These are phyloP conservation scores for Chloris gayana DNA, from an alignment of 176 grass and related monocot species.

Conservation along the genomic window DNA sequence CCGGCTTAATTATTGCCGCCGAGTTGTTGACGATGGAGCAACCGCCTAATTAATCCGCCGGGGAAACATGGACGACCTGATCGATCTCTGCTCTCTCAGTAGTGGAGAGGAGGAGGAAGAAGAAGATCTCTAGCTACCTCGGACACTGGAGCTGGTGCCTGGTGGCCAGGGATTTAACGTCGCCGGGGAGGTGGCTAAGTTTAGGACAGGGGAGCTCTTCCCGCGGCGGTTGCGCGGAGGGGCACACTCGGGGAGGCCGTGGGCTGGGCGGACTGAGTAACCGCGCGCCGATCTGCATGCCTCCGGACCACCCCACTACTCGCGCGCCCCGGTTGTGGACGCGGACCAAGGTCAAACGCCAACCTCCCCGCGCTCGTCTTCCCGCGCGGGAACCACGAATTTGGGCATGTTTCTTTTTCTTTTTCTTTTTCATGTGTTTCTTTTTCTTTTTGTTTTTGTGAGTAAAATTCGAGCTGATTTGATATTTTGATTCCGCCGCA, in stretches of 20 bases:
- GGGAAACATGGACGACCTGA: not conserved
- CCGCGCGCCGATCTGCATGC: slow-evolving; percentile 4
- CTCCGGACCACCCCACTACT: not conserved
- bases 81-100: not conserved
- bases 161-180: not conserved
- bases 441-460: no score
- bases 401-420: no score
- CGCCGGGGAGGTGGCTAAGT: slow-evolving; percentile 19
- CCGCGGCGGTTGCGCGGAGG: slow-evolving; percentile 30
- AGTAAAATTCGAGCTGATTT: no score
- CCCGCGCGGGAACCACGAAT: no score
- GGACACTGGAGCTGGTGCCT: not conserved
- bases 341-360: not conserved
- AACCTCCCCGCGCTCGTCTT: not conserved
- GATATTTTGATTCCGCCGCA: no score
- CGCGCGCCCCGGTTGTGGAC: not conserved
- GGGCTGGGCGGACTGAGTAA: slow-evolving; percentile 8
- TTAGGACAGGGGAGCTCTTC: slow-evolving; percentile 43
- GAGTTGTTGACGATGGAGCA: no score
- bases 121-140: not conserved
- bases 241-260: slow-evolving; percentile 9
- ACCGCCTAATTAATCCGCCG: no score
- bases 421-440: no score
- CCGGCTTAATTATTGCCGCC: not conserved
- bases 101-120: not conserved